Conservation (phyloP, 768 basidiomycete species). For the Pisolithus albus region DNA sequence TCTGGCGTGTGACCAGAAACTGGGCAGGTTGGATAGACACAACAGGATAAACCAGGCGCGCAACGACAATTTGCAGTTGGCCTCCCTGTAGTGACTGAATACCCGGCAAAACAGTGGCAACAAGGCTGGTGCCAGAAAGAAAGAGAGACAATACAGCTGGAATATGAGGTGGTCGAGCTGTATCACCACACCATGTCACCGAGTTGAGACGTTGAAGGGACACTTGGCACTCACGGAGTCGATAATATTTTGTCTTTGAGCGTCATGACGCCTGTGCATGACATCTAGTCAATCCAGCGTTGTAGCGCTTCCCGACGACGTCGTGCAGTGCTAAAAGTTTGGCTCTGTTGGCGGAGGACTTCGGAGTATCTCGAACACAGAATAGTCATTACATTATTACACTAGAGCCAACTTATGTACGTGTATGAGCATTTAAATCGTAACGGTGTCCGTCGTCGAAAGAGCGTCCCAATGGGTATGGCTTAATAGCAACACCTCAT, state of each 20-base stretch:
- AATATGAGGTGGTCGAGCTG: slow-evolving; percentile 68
- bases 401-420: too few species aligned
- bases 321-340: slow-evolving; percentile 14
- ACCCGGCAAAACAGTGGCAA: slow-evolving; percentile 36
- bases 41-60: slow-evolving; percentile 61
- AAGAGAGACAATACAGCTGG: slow-evolving; percentile 69
- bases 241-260: slow-evolving; percentile 65
- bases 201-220: slow-evolving; percentile 2
- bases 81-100: slow-evolving; percentile 56
- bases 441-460: too few species aligned
- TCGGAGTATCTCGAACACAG: too few species aligned
- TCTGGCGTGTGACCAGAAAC: slow-evolving; percentile 55
- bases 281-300: slow-evolving; percentile 25
- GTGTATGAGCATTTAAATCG: too few species aligned
- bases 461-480: too few species aligned
- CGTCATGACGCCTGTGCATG: slow-evolving; percentile 60
- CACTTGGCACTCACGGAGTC: slow-evolving; percentile 44
- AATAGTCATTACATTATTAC: too few species aligned
- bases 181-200: slow-evolving; percentile 5
- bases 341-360: slow-evolving; percentile 19
- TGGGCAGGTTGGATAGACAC: slow-evolving; percentile 49
- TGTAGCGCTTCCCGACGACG: background rate
- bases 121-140: slow-evolving; percentile 67
- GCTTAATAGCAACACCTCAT: too few species aligned
- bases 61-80: slow-evolving; percentile 58